These are phyloP conservation scores for Coemansia sp. DNA, from an alignment of 192 early-diverging fungal species.

Conservation along the genomic window DNA sequence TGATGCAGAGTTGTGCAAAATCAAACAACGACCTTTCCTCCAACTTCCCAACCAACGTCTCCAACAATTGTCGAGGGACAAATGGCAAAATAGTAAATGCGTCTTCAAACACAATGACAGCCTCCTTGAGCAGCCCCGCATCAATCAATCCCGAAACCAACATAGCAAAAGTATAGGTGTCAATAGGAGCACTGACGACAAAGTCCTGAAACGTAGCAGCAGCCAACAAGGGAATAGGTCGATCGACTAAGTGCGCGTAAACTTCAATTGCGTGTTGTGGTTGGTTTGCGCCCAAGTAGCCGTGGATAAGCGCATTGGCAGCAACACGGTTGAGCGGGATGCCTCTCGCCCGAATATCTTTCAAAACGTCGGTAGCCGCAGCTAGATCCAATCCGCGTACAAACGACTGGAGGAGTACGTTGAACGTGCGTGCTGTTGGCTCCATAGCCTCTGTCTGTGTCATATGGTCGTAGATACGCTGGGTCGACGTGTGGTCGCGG, in stretches of 20 bases:
- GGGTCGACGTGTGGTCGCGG: constrained; percentile 20
- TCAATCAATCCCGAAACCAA: constrained; percentile 30
- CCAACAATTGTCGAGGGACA: constrained; percentile 39
- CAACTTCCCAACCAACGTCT: constrained; percentile 28
- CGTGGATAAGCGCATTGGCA: constrained; percentile 28
- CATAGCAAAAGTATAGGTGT: constrained; percentile 32
- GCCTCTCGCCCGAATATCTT: constrained; percentile 10
- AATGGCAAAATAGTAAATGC: constrained; percentile 32
- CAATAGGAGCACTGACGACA: constrained; percentile 12
- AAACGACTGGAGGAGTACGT: constrained; percentile 32
- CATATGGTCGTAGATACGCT: constrained; percentile 44
- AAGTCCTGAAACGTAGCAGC: constrained; percentile 17
- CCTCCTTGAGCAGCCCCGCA: constrained; percentile 20
- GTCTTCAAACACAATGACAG: constrained; percentile 45
- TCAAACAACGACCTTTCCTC: constrained; percentile 28
- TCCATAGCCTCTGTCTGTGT: constrained; percentile 16
- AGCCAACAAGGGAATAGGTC: constrained; percentile 27
- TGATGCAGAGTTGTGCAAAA: constrained; percentile 26
- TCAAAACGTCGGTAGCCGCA: constrained; percentile 15
- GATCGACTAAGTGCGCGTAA: constrained; percentile 40
- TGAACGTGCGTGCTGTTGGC: constrained; percentile 39
- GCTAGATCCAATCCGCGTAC: constrained; percentile 19
- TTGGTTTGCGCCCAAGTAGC: constrained; percentile 14
- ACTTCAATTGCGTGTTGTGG: constrained; percentile 21
- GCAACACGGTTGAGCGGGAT: constrained; percentile 23